phyloP scores from a whole-genome alignment of 768 basidiomycete species.

The Amanita polypyramis region DNA sequence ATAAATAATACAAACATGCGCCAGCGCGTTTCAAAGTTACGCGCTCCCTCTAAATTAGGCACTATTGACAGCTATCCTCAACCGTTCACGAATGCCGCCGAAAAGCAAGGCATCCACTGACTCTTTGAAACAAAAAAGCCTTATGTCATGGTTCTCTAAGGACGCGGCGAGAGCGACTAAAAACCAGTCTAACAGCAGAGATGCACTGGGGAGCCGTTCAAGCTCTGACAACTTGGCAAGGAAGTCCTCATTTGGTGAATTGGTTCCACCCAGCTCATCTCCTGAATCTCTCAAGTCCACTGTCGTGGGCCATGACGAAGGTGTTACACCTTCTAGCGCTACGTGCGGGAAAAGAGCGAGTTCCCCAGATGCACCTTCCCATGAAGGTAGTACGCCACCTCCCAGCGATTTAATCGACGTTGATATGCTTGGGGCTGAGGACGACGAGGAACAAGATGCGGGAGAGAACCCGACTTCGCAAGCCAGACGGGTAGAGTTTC shows the following conservation, averaged over 20 bases:
- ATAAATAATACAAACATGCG: constrained; percentile 1
- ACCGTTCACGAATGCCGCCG: constrained; percentile 23
- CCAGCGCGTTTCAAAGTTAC: not conserved
- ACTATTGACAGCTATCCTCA: not conserved
- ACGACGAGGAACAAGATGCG: constrained; percentile 24
- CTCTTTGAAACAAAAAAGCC: constrained; percentile 58
- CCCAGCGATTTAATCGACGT: constrained; percentile 73
- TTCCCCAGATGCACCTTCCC: constrained; percentile 27
- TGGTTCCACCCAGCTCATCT: constrained; percentile 3
- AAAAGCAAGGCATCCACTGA: constrained; percentile 31
- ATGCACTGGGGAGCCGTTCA: not conserved
- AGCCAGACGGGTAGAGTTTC: not conserved
- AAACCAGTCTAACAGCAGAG: not conserved
- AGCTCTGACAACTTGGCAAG: too few species aligned
- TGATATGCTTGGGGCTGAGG: constrained; percentile 53
- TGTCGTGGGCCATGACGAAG: constrained; percentile 6
- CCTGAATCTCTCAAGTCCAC: constrained; percentile 1
- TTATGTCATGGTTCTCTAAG: constrained; percentile 58
- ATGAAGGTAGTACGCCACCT: constrained; percentile 51
- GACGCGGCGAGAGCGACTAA: not conserved
- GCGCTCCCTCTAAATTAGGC: not conserved
- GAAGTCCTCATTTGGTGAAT: not conserved
- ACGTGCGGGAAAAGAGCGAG: constrained; percentile 18
- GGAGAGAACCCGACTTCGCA: constrained; percentile 10
- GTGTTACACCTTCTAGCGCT: constrained; percentile 1